Evolutionary conservation across 2,329 filamentous ascomycete genomes (phyloP).

Genomic region (Beauveria pseudobassiana): DNA sequence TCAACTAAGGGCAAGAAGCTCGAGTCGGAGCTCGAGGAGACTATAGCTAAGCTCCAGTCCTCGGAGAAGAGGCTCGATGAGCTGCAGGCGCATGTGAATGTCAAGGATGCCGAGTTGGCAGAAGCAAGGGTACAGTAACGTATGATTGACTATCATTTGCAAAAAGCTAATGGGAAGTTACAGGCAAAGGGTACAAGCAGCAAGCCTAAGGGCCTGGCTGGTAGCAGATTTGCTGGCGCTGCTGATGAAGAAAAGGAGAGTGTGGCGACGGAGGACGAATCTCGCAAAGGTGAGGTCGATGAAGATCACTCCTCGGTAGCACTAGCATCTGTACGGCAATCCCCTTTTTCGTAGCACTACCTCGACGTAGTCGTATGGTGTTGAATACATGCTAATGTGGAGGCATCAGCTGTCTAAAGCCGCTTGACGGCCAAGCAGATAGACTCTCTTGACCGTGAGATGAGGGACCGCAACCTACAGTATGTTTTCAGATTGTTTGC

Average conservation of each 20-base stretch:
- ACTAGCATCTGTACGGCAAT: slow-evolving; percentile 59
- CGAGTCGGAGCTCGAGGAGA: slow-evolving; percentile 41
- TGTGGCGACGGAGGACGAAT: slow-evolving; percentile 27
- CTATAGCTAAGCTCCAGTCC: slow-evolving; percentile 37
- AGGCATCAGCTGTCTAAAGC: slow-evolving; percentile 35
- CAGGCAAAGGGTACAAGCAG: slow-evolving; percentile 39
- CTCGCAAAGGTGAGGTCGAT: slow-evolving; percentile 51
- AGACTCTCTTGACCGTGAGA: slow-evolving; percentile 47
- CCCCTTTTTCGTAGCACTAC: slow-evolving; percentile 34
- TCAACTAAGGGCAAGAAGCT: slow-evolving; percentile 45
- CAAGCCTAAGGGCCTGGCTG: slow-evolving; percentile 43
- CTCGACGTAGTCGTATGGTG: neutral
- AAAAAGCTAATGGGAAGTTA: neutral
- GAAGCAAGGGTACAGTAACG: slow-evolving; percentile 46
- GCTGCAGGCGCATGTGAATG: slow-evolving; percentile 48
- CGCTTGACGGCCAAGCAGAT: slow-evolving; percentile 41
- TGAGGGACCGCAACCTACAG: slow-evolving; percentile 47
- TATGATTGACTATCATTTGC: neutral
- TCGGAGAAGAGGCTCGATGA: slow-evolving; percentile 41
- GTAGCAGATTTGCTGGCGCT: slow-evolving; percentile 45
- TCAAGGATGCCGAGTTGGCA: slow-evolving; percentile 56
- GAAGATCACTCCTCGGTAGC: slow-evolving; percentile 58
- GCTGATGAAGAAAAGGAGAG: slow-evolving; percentile 24
- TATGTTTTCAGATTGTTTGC: slow-evolving; percentile 17
- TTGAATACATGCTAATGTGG: slow-evolving; percentile 12